Conservation (phyloP, 2,329 filamentous ascomycete species). For the Monosporascus sp. region DNA sequence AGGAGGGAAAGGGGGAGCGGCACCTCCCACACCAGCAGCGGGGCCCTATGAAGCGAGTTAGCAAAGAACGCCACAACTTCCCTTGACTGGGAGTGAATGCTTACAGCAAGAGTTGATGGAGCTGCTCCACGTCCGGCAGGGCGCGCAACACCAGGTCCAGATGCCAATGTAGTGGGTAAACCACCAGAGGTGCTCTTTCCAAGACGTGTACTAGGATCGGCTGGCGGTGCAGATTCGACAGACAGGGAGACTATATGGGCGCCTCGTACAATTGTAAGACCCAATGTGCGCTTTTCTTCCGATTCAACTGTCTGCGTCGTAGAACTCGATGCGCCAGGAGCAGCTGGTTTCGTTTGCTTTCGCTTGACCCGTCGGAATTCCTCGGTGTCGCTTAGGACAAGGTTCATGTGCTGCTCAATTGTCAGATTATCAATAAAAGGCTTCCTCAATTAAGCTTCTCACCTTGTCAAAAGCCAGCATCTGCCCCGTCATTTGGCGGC, state of each 20-base stretch:
- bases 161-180: slow-evolving; percentile 63
- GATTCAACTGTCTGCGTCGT: slow-evolving; percentile 67
- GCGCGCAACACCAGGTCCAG: slow-evolving; percentile 84
- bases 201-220: slow-evolving; percentile 84
- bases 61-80: slow-evolving; percentile 3
- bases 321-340: slow-evolving; percentile 57
- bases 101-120: slow-evolving; percentile 74
- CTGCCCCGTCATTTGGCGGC: slow-evolving; percentile 92
- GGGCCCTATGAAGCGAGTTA: slow-evolving; percentile 52
- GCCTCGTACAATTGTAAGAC: slow-evolving; percentile 88
- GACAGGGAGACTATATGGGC: slow-evolving; percentile 92
- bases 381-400: slow-evolving; percentile 97
- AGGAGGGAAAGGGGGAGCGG: slow-evolving; percentile 55
- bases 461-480: slow-evolving; percentile 99
- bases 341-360: slow-evolving; percentile 68
- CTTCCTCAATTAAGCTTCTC: slow-evolving; percentile 11
- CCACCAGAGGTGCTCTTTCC: slow-evolving; percentile 70
- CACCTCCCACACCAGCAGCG: slow-evolving; percentile 79
- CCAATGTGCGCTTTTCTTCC: slow-evolving; percentile 96
- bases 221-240: slow-evolving; percentile 90
- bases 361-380: slow-evolving; percentile 91
- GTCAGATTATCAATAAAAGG: slow-evolving; percentile 3
- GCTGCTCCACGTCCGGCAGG: slow-evolving; percentile 77
- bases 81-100: slow-evolving; percentile 17
- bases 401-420: slow-evolving; percentile 82